Conservation (phyloP, 2,329 filamentous ascomycete species). For the Plectosphaerella cucumerina region DNA sequence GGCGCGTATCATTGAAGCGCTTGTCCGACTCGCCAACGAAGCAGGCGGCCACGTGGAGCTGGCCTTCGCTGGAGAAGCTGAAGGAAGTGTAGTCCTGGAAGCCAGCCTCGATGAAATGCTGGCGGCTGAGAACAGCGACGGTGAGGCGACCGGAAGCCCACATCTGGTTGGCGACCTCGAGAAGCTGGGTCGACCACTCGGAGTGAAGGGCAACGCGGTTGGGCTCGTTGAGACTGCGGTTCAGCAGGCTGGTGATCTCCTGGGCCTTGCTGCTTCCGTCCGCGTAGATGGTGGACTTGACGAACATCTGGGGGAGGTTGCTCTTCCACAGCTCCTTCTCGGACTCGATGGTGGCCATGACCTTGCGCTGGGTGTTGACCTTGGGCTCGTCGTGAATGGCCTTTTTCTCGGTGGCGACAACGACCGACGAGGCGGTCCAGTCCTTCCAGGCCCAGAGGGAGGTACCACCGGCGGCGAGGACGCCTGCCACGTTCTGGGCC, state of each 20-base stretch:
- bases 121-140: conserved; percentile 17
- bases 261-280: conserved; percentile 12
- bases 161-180: conserved; percentile 16
- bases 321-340: conserved; percentile 7
- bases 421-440: conserved; percentile 6
- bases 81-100: conserved; percentile 19
- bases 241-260: conserved; percentile 17
- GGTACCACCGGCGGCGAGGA: conserved; percentile 25
- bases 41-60: conserved; percentile 19
- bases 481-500: conserved; percentile 23
- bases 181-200: conserved; percentile 15
- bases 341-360: conserved; percentile 10
- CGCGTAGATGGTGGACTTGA: neutral
- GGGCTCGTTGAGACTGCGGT: conserved; percentile 12
- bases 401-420: conserved; percentile 1
- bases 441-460: conserved; percentile 25
- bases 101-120: conserved; percentile 19
- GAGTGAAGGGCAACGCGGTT: conserved; percentile 12
- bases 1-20: conserved; percentile 18
- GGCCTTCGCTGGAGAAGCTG: conserved; percentile 14
- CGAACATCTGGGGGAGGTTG: neutral
- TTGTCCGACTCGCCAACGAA: conserved; percentile 21
- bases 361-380: conserved; percentile 8
- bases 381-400: conserved; percentile 1
- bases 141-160: conserved; percentile 18